A percentile compares a stretch with the other conserved stretches of the same genome.
phyloP scores from a whole-genome alignment of 306 rosid genomes.

The Lathyrus aphaca region DNA sequence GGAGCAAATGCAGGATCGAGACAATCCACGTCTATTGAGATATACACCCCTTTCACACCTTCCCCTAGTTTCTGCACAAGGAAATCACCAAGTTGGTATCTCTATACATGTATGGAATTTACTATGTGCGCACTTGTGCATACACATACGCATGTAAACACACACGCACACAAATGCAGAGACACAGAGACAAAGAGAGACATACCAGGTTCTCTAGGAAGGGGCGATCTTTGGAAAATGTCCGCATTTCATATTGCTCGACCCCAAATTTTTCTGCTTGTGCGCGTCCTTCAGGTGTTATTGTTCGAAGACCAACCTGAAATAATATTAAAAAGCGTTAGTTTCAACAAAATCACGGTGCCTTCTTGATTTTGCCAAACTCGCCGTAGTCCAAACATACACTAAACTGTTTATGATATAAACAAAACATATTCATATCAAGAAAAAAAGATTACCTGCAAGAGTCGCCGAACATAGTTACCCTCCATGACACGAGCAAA shows the following conservation, averaged over 20 bases:
- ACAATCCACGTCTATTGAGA: constrained; percentile 90
- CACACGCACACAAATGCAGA: background rate
- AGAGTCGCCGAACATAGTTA: constrained; percentile 83
- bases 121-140: no score
- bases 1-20: constrained; percentile 99
- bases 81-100: background rate
- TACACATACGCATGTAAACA: background rate
- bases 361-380: background rate
- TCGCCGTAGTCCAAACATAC: background rate
- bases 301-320: constrained; percentile 93
- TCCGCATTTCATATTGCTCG: constrained; percentile 93
- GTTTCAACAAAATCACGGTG: background rate
- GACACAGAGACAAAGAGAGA: constrained; percentile 29
- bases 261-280: constrained; percentile 89
- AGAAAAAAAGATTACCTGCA: constrained; percentile 67
- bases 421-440: background rate
- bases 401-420: background rate
- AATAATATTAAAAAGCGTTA: constrained; percentile 26
- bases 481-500: constrained; percentile 99
- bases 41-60: constrained; percentile 88
- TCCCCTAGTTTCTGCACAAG: constrained; percentile 86
- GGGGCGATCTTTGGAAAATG: constrained; percentile 75
- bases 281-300: constrained; percentile 81
- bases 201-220: constrained; percentile 81
- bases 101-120: background rate